phyloP scores from a whole-genome alignment of 805 yeast species.

The Suhomyces sp. region DNA sequence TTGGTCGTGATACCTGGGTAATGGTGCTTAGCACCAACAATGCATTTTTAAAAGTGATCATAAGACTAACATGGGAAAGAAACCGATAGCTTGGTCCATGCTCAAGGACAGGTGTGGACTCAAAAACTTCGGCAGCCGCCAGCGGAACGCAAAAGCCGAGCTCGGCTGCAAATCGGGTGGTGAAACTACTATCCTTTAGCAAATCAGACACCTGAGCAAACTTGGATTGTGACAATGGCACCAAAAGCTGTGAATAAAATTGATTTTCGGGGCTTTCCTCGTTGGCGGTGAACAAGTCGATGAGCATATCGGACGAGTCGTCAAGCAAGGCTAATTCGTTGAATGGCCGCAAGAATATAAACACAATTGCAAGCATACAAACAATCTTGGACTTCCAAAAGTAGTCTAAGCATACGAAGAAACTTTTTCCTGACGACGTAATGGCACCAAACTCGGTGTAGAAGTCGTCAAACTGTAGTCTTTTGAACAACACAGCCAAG shows the following conservation, averaged over 20 bases:
- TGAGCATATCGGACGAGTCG: conserved; percentile 13
- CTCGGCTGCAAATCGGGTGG: conserved; percentile 5
- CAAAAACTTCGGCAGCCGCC: background rate
- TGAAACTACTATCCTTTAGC: conserved; percentile 7
- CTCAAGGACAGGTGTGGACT: background rate
- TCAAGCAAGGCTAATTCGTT: conserved; percentile 24
- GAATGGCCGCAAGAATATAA: conserved; percentile 29
- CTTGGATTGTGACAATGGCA: conserved; percentile 20
- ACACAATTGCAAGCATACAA: conserved; percentile 22
- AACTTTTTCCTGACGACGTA: background rate
- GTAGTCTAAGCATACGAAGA: conserved; percentile 1
- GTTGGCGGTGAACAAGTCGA: conserved; percentile 17
- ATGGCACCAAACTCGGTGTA: conserved; percentile 18
- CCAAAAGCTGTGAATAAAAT: conserved; percentile 18
- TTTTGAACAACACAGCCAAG: conserved; percentile 23
- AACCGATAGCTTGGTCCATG: conserved; percentile 10
- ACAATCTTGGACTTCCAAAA: conserved; percentile 19
- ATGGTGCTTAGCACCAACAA: conserved; percentile 27
- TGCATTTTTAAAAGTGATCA: conserved; percentile 32
- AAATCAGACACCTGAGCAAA: conserved; percentile 12
- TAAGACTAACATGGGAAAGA: conserved; percentile 19
- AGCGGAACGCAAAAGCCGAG: conserved; percentile 20
- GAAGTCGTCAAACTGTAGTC: conserved; percentile 24
- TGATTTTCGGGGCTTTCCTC: conserved; percentile 14
- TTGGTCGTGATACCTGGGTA: conserved; percentile 19